phyloP scores from a whole-genome alignment of 768 basidiomycete genomes.

The Dendrothele bispora region DNA sequence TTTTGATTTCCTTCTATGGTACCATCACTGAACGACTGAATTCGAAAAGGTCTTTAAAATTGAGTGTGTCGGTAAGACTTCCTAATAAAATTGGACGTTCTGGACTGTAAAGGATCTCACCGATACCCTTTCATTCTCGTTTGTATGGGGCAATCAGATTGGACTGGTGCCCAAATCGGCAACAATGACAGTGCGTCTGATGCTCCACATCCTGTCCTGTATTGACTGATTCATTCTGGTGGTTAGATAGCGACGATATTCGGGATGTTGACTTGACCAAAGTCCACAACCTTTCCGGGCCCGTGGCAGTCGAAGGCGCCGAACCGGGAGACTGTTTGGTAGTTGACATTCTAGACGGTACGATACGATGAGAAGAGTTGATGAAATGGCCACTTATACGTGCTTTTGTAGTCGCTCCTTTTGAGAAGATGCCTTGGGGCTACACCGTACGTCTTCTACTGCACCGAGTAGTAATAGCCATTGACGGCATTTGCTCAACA shows the following conservation, averaged over 20 bases:
- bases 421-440: constrained; percentile 81
- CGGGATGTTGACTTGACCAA: constrained; percentile 62
- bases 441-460: constrained; percentile 50
- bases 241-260: constrained; percentile 63
- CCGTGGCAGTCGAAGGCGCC: constrained; percentile 71
- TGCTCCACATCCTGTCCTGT: background rate
- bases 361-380: constrained; percentile 3
- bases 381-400: background rate
- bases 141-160: constrained; percentile 44
- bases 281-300: constrained; percentile 77
- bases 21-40: too few relatives aligned
- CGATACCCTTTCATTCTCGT: background rate
- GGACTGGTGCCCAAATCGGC: constrained; percentile 79
- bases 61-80: constrained; percentile 59
- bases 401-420: constrained; percentile 49
- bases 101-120: background rate
- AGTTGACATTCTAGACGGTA: constrained; percentile 78
- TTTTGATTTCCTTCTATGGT: background rate
- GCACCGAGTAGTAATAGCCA: too few relatives aligned
- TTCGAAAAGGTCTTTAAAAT: constrained; percentile 66
- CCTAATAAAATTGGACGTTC: background rate
- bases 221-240: background rate
- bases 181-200: constrained; percentile 63
- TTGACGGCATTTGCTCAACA: constrained; percentile 87
- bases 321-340: constrained; percentile 80